phyloP scores from a whole-genome alignment of 768 basidiomycete genomes.

The Antrodiella citrinella region DNA sequence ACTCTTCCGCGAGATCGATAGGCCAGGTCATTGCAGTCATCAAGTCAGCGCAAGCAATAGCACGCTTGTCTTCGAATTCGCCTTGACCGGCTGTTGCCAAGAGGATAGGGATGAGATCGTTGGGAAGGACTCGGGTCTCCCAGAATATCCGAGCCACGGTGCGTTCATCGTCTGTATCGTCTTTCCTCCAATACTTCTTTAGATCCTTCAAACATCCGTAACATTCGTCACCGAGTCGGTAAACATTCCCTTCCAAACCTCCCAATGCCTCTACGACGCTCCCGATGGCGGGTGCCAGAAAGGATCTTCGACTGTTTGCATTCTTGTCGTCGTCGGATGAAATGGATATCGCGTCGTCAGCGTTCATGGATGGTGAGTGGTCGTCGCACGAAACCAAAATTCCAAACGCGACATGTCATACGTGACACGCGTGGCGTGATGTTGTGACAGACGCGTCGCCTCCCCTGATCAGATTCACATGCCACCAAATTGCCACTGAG shows the following conservation, averaged over 20 bases:
- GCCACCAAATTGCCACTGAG: too few species aligned
- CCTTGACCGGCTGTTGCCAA: conserved; percentile 74
- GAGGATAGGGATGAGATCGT: conserved; percentile 84
- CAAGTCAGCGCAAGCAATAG: conserved; percentile 78
- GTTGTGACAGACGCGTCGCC: too few species aligned
- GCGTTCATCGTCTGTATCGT: conserved; percentile 94
- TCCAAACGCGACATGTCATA: too few species aligned
- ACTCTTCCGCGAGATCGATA: conserved; percentile 89
- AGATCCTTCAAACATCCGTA: conserved; percentile 85
- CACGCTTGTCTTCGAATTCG: conserved; percentile 71
- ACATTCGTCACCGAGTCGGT: conserved; percentile 77
- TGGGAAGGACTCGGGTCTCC: conserved; percentile 77
- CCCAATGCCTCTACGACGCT: conserved; percentile 78
- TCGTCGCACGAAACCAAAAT: neutral
- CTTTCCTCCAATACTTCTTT: conserved; percentile 92
- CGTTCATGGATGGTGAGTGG: conserved; percentile 12
- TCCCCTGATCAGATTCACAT: too few species aligned
- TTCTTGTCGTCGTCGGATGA: conserved; percentile 23
- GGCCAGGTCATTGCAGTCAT: conserved; percentile 99
- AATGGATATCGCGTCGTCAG: conserved; percentile 21
- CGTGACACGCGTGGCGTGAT: too few species aligned
- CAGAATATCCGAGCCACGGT: conserved; percentile 92
- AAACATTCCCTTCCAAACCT: conserved; percentile 56
- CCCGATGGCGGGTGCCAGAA: conserved; percentile 61
- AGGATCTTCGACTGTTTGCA: conserved; percentile 34